Percentiles rank a stretch among this genome's conserved stretches.
These are phyloP conservation scores for Bjerkandera adusta DNA, from an alignment of 1,284 basidiomycete genomes.

Conservation along the genomic window DNA sequence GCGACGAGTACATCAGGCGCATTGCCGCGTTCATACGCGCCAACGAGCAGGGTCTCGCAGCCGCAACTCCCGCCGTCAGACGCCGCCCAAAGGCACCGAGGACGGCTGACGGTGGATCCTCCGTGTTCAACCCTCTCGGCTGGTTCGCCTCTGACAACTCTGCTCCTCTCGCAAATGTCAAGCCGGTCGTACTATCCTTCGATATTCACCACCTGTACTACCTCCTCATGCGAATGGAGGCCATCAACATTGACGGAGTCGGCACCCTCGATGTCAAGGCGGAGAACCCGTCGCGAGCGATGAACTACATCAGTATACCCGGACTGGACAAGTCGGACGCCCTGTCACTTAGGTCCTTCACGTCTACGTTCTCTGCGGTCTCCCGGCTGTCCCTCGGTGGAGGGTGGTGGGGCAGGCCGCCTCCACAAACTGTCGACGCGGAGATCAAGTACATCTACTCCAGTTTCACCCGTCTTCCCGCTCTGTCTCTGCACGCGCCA, in stretches of 20 bases:
- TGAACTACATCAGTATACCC: constrained; percentile 66
- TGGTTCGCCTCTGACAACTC: constrained; percentile 54
- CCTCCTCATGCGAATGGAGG: constrained; percentile 84
- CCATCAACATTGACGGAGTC: constrained; percentile 58
- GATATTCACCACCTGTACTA: constrained; percentile 88
- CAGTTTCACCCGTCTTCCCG: constrained; percentile 84
- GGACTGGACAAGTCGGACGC: constrained; percentile 67
- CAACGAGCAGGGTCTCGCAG: constrained; percentile 70
- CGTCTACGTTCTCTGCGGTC: constrained; percentile 75
- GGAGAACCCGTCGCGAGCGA: constrained; percentile 67
- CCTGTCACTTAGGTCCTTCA: constrained; percentile 75
- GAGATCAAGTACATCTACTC: constrained; percentile 87
- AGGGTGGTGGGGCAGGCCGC: constrained; percentile 65
- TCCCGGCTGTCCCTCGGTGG: constrained; percentile 71
- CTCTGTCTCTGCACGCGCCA: constrained; percentile 62
- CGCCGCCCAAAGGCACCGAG: constrained; percentile 47
- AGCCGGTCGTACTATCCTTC: constrained; percentile 64
- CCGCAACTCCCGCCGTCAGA: constrained; percentile 50
- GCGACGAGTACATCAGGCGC: constrained; percentile 72
- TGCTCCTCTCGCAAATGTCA: constrained; percentile 33
- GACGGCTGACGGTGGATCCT: constrained; percentile 34
- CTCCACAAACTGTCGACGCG: constrained; percentile 58
- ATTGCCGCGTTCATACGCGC: constrained; percentile 66
- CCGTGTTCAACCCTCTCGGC: constrained; percentile 55
- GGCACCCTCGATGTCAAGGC: constrained; percentile 82